phyloP scores from a whole-genome alignment of 2,329 filamentous ascomycete species.

The Paraconiothyrium sp. region DNA sequence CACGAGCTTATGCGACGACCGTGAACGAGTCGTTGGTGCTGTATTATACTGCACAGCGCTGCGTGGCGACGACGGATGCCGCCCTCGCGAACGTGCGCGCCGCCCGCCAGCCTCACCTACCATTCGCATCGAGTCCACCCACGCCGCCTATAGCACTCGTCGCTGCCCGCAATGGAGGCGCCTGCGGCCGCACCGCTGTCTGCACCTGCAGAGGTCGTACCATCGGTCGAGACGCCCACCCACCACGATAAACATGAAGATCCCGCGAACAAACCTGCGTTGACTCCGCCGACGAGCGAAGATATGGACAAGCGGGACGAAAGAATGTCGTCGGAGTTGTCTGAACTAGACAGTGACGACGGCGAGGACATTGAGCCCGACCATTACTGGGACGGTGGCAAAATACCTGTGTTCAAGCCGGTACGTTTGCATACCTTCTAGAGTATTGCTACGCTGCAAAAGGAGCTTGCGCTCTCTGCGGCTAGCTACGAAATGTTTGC shows the following conservation, averaged over 20 bases:
- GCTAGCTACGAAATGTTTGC: conserved; percentile 11
- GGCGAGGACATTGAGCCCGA: conserved; percentile 80
- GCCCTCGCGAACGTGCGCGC: conserved; percentile 36
- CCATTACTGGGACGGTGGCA: conserved; percentile 83
- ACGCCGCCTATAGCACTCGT: conserved; percentile 17
- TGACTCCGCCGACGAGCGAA: conserved; percentile 63
- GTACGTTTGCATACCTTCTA: conserved; percentile 59
- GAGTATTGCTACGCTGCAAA: conserved; percentile 15
- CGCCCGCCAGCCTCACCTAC: conserved; percentile 35
- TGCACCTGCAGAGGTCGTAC: conserved; percentile 38
- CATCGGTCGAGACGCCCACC: conserved; percentile 44
- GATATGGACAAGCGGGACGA: conserved; percentile 58
- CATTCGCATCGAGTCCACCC: conserved; percentile 29
- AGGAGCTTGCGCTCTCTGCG: conserved; percentile 17
- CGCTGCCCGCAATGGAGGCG: conserved; percentile 37
- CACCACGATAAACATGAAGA: conserved; percentile 34
- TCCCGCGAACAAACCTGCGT: conserved; percentile 48
- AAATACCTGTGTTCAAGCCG: conserved; percentile 92
- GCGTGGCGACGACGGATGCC: conserved; percentile 42
- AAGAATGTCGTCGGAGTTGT: conserved; percentile 58
- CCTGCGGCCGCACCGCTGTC: conserved; percentile 16
- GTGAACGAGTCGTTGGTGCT: conserved; percentile 34
- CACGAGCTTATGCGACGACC: conserved; percentile 29
- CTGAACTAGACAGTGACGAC: conserved; percentile 58
- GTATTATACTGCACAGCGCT: conserved; percentile 25